phyloP scores from a whole-genome alignment of 2,329 filamentous ascomycete species.

The Metarhizium brunneum region DNA sequence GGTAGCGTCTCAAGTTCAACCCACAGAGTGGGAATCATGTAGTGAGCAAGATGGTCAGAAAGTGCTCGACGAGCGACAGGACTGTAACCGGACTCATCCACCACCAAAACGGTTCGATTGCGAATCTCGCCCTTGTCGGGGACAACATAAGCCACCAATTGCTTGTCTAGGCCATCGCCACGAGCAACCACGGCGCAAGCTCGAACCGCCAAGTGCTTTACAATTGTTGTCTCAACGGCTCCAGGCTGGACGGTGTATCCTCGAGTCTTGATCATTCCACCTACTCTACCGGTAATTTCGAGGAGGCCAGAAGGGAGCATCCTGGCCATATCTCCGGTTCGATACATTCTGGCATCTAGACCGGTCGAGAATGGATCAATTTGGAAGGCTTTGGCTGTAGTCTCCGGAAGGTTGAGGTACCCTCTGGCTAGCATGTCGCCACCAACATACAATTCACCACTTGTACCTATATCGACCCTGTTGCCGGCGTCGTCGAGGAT shows the following conservation, averaged over 20 bases:
- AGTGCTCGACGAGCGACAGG: constrained; percentile 57
- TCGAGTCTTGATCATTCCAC: constrained; percentile 72
- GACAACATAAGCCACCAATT: constrained; percentile 70
- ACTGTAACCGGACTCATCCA: constrained; percentile 64
- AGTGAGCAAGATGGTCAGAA: constrained; percentile 60
- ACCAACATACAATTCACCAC: constrained; percentile 67
- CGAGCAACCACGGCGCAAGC: constrained; percentile 65
- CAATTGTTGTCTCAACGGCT: constrained; percentile 65
- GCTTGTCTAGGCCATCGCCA: constrained; percentile 66
- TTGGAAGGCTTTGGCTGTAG: constrained; percentile 63
- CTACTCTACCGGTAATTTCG: constrained; percentile 68
- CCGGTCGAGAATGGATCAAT: constrained; percentile 53
- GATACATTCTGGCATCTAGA: constrained; percentile 60
- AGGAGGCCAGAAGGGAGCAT: constrained; percentile 58
- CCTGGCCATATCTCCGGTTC: constrained; percentile 62
- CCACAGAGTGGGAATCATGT: constrained; percentile 77
- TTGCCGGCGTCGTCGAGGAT: constrained; percentile 63
- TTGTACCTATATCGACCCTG: constrained; percentile 49
- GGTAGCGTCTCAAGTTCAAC: constrained; percentile 62
- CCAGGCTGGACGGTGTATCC: constrained; percentile 71
- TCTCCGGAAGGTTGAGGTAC: constrained; percentile 73
- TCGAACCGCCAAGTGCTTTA: constrained; percentile 59
- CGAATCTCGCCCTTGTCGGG: constrained; percentile 50
- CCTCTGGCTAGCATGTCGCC: constrained; percentile 65
- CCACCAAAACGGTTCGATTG: constrained; percentile 51